A percentile compares a stretch with the other conserved stretches of the same genome.
Conservation (phyloP, 2,329 filamentous ascomycete species). For the Hypoxylon sp. region DNA sequence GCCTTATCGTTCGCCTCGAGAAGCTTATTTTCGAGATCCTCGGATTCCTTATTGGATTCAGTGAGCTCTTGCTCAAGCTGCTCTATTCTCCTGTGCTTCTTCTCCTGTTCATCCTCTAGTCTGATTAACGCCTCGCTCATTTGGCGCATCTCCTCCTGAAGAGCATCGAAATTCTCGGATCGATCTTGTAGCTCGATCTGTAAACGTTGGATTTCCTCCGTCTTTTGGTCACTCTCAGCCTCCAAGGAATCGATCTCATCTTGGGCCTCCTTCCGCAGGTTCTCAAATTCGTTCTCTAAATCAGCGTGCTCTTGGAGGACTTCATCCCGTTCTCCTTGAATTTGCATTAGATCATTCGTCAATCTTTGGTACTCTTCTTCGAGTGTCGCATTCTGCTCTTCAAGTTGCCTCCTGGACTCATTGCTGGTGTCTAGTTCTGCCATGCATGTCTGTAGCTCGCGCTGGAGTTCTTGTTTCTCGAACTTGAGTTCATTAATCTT, state of each 20-base stretch:
- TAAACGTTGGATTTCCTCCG: conserved; percentile 77
- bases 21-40: conserved; percentile 85
- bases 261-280: conserved; percentile 72
- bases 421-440: conserved; percentile 83
- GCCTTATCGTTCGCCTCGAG: conserved; percentile 89
- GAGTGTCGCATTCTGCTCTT: conserved; percentile 70
- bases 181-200: conserved; percentile 80
- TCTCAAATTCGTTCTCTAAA: conserved; percentile 72
- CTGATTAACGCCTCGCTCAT: conserved; percentile 88
- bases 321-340: conserved; percentile 89
- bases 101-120: conserved; percentile 89
- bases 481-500: conserved; percentile 88
- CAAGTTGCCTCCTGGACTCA: conserved; percentile 71
- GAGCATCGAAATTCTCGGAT: conserved; percentile 88
- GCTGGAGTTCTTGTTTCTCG: conserved; percentile 88
- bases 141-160: conserved; percentile 93
- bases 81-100: conserved; percentile 82
- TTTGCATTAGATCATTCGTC: conserved; percentile 81
- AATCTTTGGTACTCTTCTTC: conserved; percentile 85
- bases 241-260: conserved; percentile 76
- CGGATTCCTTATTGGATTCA: conserved; percentile 88
- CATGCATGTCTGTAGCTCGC: conserved; percentile 83
- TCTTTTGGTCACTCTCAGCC: conserved; percentile 78
- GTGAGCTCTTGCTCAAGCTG: conserved; percentile 85
- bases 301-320: conserved; percentile 75